Percentiles rank a stretch among this genome's conserved stretches.
phyloP scores from a whole-genome alignment of 495 filamentous ascomycete species.

The Neurospora sp. region DNA sequence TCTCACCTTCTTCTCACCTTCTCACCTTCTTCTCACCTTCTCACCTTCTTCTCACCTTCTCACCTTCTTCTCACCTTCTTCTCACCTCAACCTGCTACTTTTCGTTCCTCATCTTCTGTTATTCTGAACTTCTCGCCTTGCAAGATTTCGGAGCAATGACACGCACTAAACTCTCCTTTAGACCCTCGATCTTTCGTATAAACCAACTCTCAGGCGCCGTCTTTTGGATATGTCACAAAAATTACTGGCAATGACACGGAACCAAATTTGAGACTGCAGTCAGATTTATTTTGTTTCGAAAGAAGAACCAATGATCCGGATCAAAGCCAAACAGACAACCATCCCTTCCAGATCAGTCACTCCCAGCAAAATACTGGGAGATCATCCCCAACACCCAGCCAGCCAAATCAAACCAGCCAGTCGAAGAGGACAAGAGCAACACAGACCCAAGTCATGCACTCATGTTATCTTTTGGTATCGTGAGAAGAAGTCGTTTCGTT shows the following conservation, averaged over 20 bases:
- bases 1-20: not conserved
- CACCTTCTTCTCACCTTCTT: not conserved
- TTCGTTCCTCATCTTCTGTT: not conserved
- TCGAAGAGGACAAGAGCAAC: conserved; percentile 1
- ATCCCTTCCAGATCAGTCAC: not conserved
- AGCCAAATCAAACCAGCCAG: not conserved
- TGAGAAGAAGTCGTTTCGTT: not conserved
- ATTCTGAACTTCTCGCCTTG: not conserved
- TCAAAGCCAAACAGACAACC: not conserved
- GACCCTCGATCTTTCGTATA: not conserved
- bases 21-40: not conserved
- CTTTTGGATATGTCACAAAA: not conserved
- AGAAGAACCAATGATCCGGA: not conserved
- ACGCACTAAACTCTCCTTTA: not conserved
- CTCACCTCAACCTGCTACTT: not conserved
- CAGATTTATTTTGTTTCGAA: not conserved
- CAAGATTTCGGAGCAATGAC: not conserved
- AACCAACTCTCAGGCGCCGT: not conserved
- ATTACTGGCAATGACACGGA: not conserved
- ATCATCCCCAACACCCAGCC: not conserved
- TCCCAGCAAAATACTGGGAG: not conserved
- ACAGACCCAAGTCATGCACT: conserved; percentile 4
- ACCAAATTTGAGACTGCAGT: not conserved
- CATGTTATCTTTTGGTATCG: not conserved
- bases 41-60: not conserved